A percentile compares a stretch with the other conserved stretches of the same genome.
These are phyloP conservation scores for Dothideomycetes sp. DNA, from an alignment of 2,329 filamentous ascomycete species.

Conservation along the genomic window DNA sequence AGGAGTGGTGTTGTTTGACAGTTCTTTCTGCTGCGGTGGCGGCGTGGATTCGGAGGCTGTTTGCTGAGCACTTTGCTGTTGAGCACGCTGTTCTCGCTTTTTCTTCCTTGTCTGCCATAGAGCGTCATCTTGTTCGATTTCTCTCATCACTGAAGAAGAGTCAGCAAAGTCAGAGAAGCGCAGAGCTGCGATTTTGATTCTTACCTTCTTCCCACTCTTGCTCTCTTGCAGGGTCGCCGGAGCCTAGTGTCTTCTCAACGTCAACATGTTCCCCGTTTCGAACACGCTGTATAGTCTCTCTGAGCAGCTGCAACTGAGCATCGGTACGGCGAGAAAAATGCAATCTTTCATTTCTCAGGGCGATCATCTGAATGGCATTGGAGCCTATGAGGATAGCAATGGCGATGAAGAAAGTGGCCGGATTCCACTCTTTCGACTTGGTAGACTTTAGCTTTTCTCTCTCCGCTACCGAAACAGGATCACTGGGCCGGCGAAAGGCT, in stretches of 20 bases:
- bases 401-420: constrained; percentile 57
- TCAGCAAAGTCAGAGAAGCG: not conserved
- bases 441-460: constrained; percentile 9
- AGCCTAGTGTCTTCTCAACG: constrained; percentile 71
- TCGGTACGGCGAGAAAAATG: constrained; percentile 67
- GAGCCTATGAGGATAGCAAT: constrained; percentile 74
- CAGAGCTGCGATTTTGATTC: no score
- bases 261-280: constrained; percentile 69
- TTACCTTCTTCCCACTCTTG: constrained; percentile 78
- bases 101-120: constrained; percentile 5
- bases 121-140: constrained; percentile 6
- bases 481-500: constrained; percentile 16
- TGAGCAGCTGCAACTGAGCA: constrained; percentile 62
- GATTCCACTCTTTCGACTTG: constrained; percentile 31
- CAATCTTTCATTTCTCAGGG: constrained; percentile 62
- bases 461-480: constrained; percentile 12
- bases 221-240: constrained; percentile 64
- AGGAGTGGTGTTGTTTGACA: no score
- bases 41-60: no score
- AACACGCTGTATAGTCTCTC: constrained; percentile 62
- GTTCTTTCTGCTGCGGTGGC: no score
- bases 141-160: constrained; percentile 7
- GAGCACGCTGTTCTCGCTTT: not conserved
- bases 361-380: constrained; percentile 88
- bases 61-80: no score